Evolutionary conservation across 2,329 filamentous ascomycete genomes (phyloP).

Genomic region (Didymella glomerata): DNA sequence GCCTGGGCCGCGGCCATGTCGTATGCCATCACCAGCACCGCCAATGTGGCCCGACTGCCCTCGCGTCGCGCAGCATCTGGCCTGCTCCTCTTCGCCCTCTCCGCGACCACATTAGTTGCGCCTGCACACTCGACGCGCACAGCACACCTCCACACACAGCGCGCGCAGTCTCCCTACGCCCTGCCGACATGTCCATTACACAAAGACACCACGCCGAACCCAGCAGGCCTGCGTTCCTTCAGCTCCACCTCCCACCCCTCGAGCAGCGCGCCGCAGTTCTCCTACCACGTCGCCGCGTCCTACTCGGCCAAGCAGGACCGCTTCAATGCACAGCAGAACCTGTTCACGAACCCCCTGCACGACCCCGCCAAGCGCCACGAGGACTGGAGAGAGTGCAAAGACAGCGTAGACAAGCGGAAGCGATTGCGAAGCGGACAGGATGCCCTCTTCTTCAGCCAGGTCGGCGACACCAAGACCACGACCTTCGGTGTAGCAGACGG

Average conservation of each 20-base stretch:
- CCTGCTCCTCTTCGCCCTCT: conserved; percentile 45
- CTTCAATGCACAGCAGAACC: conserved; percentile 49
- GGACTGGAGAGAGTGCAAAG: conserved; percentile 43
- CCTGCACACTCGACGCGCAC: conserved; percentile 34
- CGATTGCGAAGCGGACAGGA: conserved; percentile 89
- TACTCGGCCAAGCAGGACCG: conserved; percentile 52
- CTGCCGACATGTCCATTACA: conserved; percentile 44
- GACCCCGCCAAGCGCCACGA: conserved; percentile 37
- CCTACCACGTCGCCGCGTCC: conserved; percentile 53
- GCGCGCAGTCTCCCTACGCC: conserved; percentile 26
- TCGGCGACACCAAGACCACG: conserved; percentile 75
- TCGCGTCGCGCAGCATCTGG: conserved; percentile 39
- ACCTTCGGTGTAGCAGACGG: conserved; percentile 93
- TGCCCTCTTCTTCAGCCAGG: conserved; percentile 86
- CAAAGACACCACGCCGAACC: conserved; percentile 40
- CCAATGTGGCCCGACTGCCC: conserved; percentile 32
- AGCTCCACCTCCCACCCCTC: conserved; percentile 42
- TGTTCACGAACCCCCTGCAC: conserved; percentile 47
- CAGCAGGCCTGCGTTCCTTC: conserved; percentile 41
- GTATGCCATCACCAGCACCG: conserved; percentile 44
- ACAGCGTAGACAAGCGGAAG: conserved; percentile 61
- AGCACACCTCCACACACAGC: conserved; percentile 25
- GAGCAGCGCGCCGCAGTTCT: conserved; percentile 42
- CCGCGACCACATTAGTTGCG: conserved; percentile 32
- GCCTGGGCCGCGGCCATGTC: conserved; percentile 51